Base-by-base conservation (phyloP, 179 eudicot species). In the Actinidia arguta region DNA sequence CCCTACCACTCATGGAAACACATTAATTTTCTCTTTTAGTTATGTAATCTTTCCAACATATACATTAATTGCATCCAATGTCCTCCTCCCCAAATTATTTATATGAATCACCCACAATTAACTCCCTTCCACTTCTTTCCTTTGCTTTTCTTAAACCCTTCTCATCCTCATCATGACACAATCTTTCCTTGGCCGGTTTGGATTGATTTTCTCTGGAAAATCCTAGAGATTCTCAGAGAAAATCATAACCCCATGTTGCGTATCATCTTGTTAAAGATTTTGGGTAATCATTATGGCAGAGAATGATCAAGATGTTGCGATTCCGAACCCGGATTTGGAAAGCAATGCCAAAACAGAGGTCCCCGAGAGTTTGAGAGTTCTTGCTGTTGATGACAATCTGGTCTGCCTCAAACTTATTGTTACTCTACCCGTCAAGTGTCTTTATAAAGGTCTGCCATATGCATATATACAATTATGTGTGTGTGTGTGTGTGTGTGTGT, bases 331-430 rank as follows among this genome's bases (percentile, higher is more conserved):
- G 66, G 52, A 2, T 22, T 14, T 3, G 12, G 62, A 76, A 8
- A 44, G n/a, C n/a, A n/a, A n/a, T n/a, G n/a, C n/a, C n/a, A n/a
- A 59, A n/a, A 2, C 58, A 4, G 16, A 16, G 20, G 62, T 78
- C 47, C 80, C 80, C 4, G 80, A 46, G 46, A 72, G 72, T 10
- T 47, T 78, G 71, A 62, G 80, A 47, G 80, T 78, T 47, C 80
- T 78, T 27, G 80, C 58, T 4, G 80, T 78, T 2, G 80, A 78
- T 47, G 80, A 78, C 80, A 78, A 62, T 50, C 39, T 24, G 0
- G 80, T 78, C 80, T 78, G 80, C 54, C 80, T 78, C 80, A 78
- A 63, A 78, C 22, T 77, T 46, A 36, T 67, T 14, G 48, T 3
- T 5, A 47, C 72, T 22, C 72, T 11, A 22, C 31, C 39, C 16